A percentile compares a stretch with the other conserved stretches of the same genome.
phyloP scores from a whole-genome alignment of 2,329 filamentous ascomycete species.

The Arthrocladium fulminans region DNA sequence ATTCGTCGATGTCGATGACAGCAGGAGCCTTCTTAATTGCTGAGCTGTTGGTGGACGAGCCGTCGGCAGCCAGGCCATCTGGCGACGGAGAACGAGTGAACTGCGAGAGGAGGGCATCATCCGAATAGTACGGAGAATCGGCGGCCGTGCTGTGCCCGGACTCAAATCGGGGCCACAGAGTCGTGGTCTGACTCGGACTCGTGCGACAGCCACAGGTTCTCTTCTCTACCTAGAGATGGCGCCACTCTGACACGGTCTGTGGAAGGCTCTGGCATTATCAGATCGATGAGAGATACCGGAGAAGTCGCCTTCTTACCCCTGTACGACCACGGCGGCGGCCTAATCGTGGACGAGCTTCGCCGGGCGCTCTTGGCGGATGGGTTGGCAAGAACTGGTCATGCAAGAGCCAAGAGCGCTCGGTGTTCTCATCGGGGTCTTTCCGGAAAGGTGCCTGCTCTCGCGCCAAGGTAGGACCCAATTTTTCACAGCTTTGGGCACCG shows the following conservation, averaged over 20 bases:
- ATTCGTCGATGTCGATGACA: neutral
- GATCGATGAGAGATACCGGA: neutral
- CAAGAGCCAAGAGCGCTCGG: neutral
- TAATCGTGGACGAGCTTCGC: neutral
- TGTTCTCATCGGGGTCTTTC: neutral
- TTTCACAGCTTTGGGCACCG: slow-evolving; percentile 4
- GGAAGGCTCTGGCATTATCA: neutral
- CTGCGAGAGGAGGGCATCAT: neutral
- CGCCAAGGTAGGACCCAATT: neutral
- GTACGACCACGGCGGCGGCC: neutral
- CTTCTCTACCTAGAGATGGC: no score
- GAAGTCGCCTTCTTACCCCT: neutral
- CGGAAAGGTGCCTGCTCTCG: neutral
- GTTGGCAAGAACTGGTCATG: neutral
- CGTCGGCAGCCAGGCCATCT: neutral
- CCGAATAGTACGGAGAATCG: no score
- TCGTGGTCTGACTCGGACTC: no score
- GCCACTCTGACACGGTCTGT: neutral
- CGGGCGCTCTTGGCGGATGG: neutral
- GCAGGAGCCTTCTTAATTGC: neutral
- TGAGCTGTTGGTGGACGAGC: no score
- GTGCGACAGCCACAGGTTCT: no score
- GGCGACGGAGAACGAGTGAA: neutral
- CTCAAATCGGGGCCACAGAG: no score
- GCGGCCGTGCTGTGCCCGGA: no score